Base-by-base conservation (phyloP, 179 eudicot genomes). In the Actinidia arguta region DNA sequence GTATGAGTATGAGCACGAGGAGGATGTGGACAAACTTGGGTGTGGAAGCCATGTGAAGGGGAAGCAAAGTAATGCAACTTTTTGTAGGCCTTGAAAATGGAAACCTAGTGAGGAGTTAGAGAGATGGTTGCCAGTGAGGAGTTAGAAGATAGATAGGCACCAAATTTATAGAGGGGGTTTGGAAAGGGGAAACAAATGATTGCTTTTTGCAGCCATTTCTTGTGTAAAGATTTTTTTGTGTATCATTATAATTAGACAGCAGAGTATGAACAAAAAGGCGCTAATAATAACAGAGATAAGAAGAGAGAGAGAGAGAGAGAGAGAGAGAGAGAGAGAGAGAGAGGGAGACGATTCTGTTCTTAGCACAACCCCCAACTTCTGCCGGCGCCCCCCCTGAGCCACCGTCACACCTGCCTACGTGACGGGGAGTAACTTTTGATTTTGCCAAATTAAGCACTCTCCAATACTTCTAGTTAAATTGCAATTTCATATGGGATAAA, bases 161-260 rank as follows among this genome's bases (percentile, higher is more conserved):
- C 24, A 51, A 78, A 71, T 78, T 78, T 83, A 83, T 83, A 83
- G 80, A 76, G 68, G 52, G 61, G 46, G 61, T 67, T 67, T 67
- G n/a, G n/a, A 66, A 24, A 2, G 20, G 6, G 36, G 69, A 56
- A 31, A n/a, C 47, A 82, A 77, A 79, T 83, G 85, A 83, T 83
- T 59, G 67, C 82, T 10, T 5, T 8, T 12, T 20, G 85, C 82
- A 79, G 82, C 85, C 85, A 83, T 72, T 59, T 79, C n/a, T 48
- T 61, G 75, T 61, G 48, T 66, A 72, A 48, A 56, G 2, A n/a
- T 55, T 61, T 25, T 25, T 73, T 50, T 36, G 42, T 27, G 6
- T 72, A 46, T 72, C 12, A 18, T 51, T 58, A 17, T 25, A 55
- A 22, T n/a, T n/a, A 67, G 72, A 67, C 17, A 27, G 39, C 11